A percentile compares a stretch with the other conserved stretches of the same genome.
These are phyloP conservation scores for Bipolaris victoriae DNA, from an alignment of 2,329 filamentous ascomycete genomes.

Conservation along the genomic window DNA sequence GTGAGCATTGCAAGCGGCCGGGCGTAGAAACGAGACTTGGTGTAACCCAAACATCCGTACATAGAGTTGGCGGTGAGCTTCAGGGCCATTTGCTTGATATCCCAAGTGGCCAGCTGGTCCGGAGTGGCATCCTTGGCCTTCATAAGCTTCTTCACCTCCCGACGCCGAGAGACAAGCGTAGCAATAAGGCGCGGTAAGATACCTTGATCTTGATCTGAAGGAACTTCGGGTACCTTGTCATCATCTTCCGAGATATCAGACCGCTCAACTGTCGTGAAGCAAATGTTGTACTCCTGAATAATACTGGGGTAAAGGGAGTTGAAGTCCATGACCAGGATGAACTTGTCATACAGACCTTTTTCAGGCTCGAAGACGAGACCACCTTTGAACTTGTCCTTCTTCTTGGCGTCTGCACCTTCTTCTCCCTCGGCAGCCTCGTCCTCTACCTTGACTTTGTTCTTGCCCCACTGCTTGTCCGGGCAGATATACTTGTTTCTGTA, in stretches of 20 bases:
- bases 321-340: constrained; percentile 99
- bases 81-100: constrained; percentile 95
- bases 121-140: constrained; percentile 86
- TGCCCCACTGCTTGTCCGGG: constrained; percentile 89
- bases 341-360: constrained; percentile 97
- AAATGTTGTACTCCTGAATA: constrained; percentile 99
- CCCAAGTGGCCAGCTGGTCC: constrained; percentile 91
- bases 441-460: constrained; percentile 72
- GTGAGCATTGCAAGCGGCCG: constrained; percentile 93
- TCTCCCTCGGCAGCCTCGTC: constrained; percentile 76
- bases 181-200: constrained; percentile 90
- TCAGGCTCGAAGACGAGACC: constrained; percentile 98
- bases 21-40: constrained; percentile 96
- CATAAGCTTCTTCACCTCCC: constrained; percentile 96
- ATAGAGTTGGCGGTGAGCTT: constrained; percentile 99
- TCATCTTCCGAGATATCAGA: constrained; percentile 75
- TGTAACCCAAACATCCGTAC: constrained; percentile 98
- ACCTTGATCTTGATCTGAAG: constrained; percentile 76
- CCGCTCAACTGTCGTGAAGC: constrained; percentile 95
- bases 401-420: constrained; percentile 75
- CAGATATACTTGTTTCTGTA: constrained; percentile 97
- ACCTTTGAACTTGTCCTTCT: constrained; percentile 99
- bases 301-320: constrained; percentile 98
- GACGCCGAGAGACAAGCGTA: constrained; percentile 84
- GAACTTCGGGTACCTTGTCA: constrained; percentile 87